Percentiles rank a stretch among this genome's conserved stretches.
phyloP scores from a whole-genome alignment of 305 asterid species.

The Euphrasia arctica region DNA sequence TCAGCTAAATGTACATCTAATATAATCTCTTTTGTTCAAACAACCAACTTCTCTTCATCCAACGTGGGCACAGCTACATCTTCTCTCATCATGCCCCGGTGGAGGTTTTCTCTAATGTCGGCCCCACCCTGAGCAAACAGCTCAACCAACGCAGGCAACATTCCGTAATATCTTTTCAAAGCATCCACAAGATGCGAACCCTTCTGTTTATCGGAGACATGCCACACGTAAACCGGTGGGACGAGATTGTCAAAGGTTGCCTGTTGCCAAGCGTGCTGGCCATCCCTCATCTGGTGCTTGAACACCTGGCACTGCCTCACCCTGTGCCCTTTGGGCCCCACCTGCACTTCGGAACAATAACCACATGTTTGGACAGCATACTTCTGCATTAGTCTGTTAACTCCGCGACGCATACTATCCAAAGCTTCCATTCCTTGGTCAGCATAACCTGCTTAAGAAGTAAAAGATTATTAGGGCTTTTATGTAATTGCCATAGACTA shows the following conservation, averaged over 20 bases:
- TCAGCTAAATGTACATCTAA: neutral
- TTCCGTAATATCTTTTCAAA: slow-evolving; percentile 59
- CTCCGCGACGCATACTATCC: slow-evolving; percentile 46
- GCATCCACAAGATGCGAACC: slow-evolving; percentile 37
- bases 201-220: slow-evolving; percentile 28
- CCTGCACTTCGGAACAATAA: slow-evolving; percentile 70
- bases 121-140: slow-evolving; percentile 66
- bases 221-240: slow-evolving; percentile 68
- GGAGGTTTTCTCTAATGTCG: slow-evolving; percentile 32
- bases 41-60: slow-evolving; percentile 53
- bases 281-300: slow-evolving; percentile 87
- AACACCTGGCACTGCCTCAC: slow-evolving; percentile 71
- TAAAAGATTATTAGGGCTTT: neutral
- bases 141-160: slow-evolving; percentile 65
- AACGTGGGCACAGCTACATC: slow-evolving; percentile 57
- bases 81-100: slow-evolving; percentile 39
- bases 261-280: slow-evolving; percentile 82
- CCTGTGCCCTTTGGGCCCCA: slow-evolving; percentile 78
- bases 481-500: neutral
- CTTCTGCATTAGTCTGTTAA: slow-evolving; percentile 42
- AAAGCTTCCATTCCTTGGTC: slow-evolving; percentile 51
- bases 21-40: slow-evolving; percentile 30
- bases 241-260: slow-evolving; percentile 57
- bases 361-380: slow-evolving; percentile 63
- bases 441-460: slow-evolving; percentile 42